Evolutionary conservation across 2,329 filamentous ascomycete genomes (phyloP).

Genomic region (Waltergamsia citrina): DNA sequence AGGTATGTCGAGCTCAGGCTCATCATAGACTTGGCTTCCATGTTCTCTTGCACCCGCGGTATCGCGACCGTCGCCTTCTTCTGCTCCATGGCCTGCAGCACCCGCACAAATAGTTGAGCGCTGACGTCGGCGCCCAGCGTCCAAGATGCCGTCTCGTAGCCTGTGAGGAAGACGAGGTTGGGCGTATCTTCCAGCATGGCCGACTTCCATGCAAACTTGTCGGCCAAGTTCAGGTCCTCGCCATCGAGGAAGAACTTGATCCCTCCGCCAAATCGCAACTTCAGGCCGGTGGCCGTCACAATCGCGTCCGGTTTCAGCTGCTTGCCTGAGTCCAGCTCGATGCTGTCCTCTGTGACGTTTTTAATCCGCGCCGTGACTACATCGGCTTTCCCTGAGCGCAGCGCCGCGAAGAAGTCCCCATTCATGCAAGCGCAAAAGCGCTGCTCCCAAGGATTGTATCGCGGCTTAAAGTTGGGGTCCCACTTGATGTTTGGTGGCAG

Average conservation of each 20-base stretch:
- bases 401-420: conserved; percentile 33
- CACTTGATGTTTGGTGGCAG: conserved; percentile 37
- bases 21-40: conserved; percentile 26
- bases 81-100: conserved; percentile 36
- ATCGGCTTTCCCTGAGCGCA: conserved; percentile 25
- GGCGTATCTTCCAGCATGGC: conserved; percentile 54
- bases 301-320: conserved; percentile 48
- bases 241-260: conserved; percentile 43
- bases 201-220: conserved; percentile 47
- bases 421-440: conserved; percentile 50
- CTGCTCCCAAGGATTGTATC: conserved; percentile 56
- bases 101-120: conserved; percentile 34
- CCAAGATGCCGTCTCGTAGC: conserved; percentile 53
- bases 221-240: conserved; percentile 25
- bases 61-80: neutral
- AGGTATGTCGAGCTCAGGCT: conserved; percentile 42
- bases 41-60: no score
- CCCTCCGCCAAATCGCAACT: conserved; percentile 43
- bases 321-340: conserved; percentile 32
- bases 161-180: conserved; percentile 47
- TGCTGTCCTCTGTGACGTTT: conserved; percentile 28
- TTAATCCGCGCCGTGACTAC: conserved; percentile 37
- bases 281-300: conserved; percentile 55
- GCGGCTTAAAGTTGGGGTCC: conserved; percentile 45
- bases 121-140: conserved; percentile 51